A percentile compares a stretch with the other conserved stretches of the same genome.
phyloP scores from a whole-genome alignment of 352 stramenopile species.

The Globisporangium spinosum region DNA sequence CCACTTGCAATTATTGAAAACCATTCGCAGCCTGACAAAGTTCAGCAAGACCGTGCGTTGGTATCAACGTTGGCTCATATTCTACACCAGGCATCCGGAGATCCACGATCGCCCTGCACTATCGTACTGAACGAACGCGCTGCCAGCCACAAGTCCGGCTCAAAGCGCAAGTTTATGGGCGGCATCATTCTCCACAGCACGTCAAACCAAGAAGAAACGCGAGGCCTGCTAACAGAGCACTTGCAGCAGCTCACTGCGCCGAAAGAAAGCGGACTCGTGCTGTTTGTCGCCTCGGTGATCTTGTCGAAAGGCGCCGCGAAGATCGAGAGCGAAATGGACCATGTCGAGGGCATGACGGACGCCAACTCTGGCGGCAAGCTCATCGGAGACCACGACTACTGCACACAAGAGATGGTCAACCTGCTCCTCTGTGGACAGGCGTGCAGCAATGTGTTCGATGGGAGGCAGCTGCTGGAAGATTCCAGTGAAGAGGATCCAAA shows the following conservation, averaged over 20 bases:
- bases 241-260: slow-evolving; percentile 47
- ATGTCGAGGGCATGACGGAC: slow-evolving; percentile 39
- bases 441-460: slow-evolving; percentile 94
- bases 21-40: slow-evolving; percentile 30
- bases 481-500: slow-evolving; percentile 53
- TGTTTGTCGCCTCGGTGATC: slow-evolving; percentile 67
- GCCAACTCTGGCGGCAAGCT: slow-evolving; percentile 40
- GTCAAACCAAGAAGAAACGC: slow-evolving; percentile 31
- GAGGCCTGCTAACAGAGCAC: slow-evolving; percentile 29
- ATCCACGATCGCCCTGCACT: slow-evolving; percentile 22
- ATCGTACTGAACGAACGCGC: slow-evolving; percentile 33
- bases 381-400: slow-evolving; percentile 87
- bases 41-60: slow-evolving; percentile 39
- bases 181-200: slow-evolving; percentile 33
- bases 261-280: slow-evolving; percentile 62
- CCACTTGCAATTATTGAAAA: slow-evolving; percentile 14
- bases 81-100: slow-evolving; percentile 51
- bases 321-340: slow-evolving; percentile 87
- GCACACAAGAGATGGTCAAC: slow-evolving; percentile 95
- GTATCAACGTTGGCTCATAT: slow-evolving; percentile 58
- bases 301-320: slow-evolving; percentile 52
- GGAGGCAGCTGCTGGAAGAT: slow-evolving; percentile 74
- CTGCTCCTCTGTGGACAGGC: slow-evolving; percentile 91
- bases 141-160: neutral
- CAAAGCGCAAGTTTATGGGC: slow-evolving; percentile 48